These are phyloP conservation scores for Salix purpurea DNA, from an alignment of 345 rosid genomes.

Conservation along the genomic window DNA sequence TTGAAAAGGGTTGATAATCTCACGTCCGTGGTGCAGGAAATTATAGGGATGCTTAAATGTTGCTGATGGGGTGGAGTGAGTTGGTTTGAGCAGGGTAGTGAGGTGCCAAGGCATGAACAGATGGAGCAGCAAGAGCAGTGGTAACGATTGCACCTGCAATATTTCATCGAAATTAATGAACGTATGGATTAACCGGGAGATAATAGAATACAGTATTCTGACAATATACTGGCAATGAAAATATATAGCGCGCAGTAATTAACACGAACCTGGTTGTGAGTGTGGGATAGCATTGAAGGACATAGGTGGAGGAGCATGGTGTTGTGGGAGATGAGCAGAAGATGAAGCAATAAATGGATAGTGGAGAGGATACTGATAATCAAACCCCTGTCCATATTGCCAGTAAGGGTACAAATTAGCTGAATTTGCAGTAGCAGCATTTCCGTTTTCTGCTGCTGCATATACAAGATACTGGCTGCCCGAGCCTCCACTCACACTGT, in stretches of 20 bases:
- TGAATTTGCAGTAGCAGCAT: background rate
- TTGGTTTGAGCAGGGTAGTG: constrained; percentile 12
- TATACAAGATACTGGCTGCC: constrained; percentile 5
- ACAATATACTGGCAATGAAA: no score
- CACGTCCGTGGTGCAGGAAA: background rate
- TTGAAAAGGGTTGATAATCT: background rate
- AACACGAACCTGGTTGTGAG: background rate
- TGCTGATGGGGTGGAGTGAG: constrained; percentile 6
- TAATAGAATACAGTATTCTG: no score
- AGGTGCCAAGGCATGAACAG: background rate
- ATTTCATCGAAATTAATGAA: no score
- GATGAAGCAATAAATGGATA: background rate
- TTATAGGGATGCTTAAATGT: background rate
- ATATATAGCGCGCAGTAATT: no score
- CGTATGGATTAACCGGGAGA: no score
- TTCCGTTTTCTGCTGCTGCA: background rate
- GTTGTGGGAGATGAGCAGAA: background rate
- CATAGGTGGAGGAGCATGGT: background rate
- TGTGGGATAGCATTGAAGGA: background rate
- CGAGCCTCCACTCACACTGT: constrained; percentile 57
- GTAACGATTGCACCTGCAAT: constrained; percentile 3
- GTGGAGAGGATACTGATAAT: constrained; percentile 16
- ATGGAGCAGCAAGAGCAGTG: constrained; percentile 1
- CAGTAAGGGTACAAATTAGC: constrained; percentile 1
- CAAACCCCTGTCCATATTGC: constrained; percentile 6